Evolutionary conservation across 2,329 filamentous ascomycete species (phyloP).

Genomic region (Emmonsiellopsis sp.): DNA sequence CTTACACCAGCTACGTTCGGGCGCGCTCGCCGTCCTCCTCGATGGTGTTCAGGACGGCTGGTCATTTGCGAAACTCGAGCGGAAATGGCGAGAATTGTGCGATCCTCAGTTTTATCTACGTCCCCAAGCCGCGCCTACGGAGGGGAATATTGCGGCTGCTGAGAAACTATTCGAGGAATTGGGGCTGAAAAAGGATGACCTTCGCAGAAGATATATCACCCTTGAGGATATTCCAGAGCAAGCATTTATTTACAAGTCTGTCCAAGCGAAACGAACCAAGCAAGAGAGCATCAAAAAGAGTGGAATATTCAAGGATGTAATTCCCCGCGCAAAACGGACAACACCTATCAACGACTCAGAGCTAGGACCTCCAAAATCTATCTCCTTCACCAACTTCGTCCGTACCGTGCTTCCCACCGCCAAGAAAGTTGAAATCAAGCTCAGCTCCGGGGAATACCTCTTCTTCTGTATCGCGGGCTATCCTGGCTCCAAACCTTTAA

Average conservation of each 20-base stretch:
- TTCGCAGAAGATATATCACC: background rate
- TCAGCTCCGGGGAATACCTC: background rate
- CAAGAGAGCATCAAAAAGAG: background rate
- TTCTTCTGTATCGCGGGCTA: background rate
- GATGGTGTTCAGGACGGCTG: background rate
- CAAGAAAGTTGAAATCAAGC: background rate
- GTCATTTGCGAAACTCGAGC: background rate
- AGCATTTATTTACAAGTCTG: background rate
- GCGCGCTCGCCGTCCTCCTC: background rate
- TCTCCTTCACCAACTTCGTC: background rate
- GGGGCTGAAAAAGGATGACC: background rate
- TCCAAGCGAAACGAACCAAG: background rate
- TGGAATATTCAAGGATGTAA: background rate
- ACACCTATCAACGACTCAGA: background rate
- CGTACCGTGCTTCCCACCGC: background rate
- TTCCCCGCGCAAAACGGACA: background rate
- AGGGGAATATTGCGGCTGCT: background rate
- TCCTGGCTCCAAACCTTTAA: background rate
- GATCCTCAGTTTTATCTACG: background rate
- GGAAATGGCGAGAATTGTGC: background rate
- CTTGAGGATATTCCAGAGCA: background rate
- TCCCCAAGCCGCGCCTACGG: background rate
- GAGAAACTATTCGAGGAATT: conserved; percentile 1
- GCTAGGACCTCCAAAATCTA: background rate
- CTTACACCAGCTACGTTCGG: background rate